These are phyloP conservation scores for Paecilomyces sp. DNA, from an alignment of 2,329 filamentous ascomycete genomes.

Conservation along the genomic window DNA sequence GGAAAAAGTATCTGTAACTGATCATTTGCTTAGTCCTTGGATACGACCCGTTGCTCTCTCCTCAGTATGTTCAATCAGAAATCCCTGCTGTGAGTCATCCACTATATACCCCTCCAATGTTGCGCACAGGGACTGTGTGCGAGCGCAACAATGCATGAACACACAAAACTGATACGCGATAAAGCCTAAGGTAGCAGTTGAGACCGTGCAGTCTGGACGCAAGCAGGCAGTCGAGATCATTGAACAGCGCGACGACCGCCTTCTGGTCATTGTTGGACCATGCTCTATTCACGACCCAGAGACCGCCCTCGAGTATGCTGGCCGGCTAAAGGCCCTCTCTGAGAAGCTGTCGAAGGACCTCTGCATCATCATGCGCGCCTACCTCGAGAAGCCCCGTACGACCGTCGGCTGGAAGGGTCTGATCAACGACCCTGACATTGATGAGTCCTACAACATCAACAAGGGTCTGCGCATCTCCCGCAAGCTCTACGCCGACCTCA, in stretches of 20 bases:
- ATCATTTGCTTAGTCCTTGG: slow-evolving; percentile 62
- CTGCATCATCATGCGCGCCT: slow-evolving; percentile 93
- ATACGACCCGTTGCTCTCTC: slow-evolving; percentile 88
- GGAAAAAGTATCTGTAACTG: background rate
- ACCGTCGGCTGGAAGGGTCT: slow-evolving; percentile 99
- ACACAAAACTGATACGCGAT: slow-evolving; percentile 8
- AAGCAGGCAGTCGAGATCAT: slow-evolving; percentile 64
- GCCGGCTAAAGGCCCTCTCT: slow-evolving; percentile 67
- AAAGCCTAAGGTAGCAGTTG: slow-evolving; percentile 33
- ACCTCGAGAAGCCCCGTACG: slow-evolving; percentile 97
- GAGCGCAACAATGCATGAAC: slow-evolving; percentile 38
- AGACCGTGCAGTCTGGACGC: slow-evolving; percentile 37
- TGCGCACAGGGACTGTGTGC: slow-evolving; percentile 64
- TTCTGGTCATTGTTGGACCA: slow-evolving; percentile 89
- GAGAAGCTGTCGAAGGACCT: slow-evolving; percentile 77
- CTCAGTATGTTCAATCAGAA: slow-evolving; percentile 78
- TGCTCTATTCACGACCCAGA: slow-evolving; percentile 96
- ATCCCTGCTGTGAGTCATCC: slow-evolving; percentile 60
- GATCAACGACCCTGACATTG: slow-evolving; percentile 98
- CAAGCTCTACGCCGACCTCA: slow-evolving; percentile 89
- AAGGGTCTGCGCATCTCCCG: slow-evolving; percentile 90
- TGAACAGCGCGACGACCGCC: slow-evolving; percentile 68
- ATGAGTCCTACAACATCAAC: slow-evolving; percentile 97
- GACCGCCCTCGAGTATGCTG: slow-evolving; percentile 81
- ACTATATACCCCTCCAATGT: slow-evolving; percentile 53